These are phyloP conservation scores for Filosporella fistucella DNA, from an alignment of 495 filamentous ascomycete genomes.

Conservation along the genomic window DNA sequence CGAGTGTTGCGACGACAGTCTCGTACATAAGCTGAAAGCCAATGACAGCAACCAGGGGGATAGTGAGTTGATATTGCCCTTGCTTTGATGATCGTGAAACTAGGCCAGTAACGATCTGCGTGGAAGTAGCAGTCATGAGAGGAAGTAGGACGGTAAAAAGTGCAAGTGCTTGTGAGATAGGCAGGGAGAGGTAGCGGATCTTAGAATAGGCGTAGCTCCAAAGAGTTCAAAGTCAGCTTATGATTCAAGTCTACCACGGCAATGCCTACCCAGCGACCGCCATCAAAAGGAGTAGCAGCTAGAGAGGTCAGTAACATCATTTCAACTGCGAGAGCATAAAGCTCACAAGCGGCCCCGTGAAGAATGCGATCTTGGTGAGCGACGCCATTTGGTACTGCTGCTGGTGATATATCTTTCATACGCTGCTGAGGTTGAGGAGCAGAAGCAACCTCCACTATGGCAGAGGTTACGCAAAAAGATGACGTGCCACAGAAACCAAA, in stretches of 20 bases:
- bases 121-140: slow-evolving; percentile 39
- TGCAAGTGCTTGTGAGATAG: slow-evolving; percentile 41
- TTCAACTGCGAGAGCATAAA: background rate
- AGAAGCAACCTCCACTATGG: too few relatives aligned
- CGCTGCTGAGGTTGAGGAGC: too few relatives aligned
- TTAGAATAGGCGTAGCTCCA: slow-evolving; percentile 45
- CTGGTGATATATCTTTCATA: too few relatives aligned
- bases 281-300: slow-evolving; percentile 14
- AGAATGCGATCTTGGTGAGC: background rate
- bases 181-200: slow-evolving; percentile 41
- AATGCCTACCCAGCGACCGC: slow-evolving; percentile 19
- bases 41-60: slow-evolving; percentile 40
- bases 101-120: slow-evolving; percentile 25
- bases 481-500: too few relatives aligned
- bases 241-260: background rate
- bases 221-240: background rate
- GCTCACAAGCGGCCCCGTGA: slow-evolving; percentile 19
- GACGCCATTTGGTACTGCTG: background rate
- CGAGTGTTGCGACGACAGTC: slow-evolving; percentile 36
- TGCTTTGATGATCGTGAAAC: slow-evolving; percentile 15
- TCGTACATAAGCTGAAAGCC: slow-evolving; percentile 53
- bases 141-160: slow-evolving; percentile 48
- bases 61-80: slow-evolving; percentile 27
- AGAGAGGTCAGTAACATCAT: slow-evolving; percentile 7
- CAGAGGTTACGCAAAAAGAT: too few relatives aligned